phyloP scores from a whole-genome alignment of 208 protist species.

The Naegleria lovaniensis region DNA sequence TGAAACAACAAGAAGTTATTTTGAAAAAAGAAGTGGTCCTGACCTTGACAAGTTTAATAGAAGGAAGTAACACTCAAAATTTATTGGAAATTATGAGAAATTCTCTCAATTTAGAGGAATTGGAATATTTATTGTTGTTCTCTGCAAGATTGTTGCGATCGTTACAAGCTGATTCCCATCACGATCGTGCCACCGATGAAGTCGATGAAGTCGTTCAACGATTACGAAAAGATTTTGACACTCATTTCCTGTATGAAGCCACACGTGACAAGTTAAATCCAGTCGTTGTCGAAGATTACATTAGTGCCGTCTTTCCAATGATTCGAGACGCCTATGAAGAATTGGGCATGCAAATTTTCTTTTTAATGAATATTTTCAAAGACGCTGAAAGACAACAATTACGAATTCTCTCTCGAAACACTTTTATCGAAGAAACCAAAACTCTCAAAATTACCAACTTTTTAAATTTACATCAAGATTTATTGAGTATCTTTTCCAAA shows the following conservation, averaged over 20 bases:
- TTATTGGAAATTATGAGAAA: background rate
- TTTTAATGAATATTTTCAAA: constrained; percentile 5
- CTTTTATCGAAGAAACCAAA: background rate
- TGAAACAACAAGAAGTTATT: background rate
- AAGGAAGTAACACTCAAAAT: background rate
- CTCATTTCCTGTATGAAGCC: background rate
- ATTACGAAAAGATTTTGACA: background rate
- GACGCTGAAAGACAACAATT: background rate
- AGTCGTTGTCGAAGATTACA: background rate
- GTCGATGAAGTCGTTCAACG: background rate
- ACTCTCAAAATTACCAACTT: background rate
- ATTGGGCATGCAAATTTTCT: background rate
- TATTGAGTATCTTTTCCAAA: background rate
- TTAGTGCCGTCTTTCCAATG: background rate
- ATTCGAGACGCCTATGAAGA: background rate
- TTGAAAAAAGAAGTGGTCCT: background rate
- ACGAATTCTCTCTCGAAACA: too few relatives aligned
- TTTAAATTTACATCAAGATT: background rate
- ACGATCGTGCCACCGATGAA: background rate
- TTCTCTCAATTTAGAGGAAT: background rate
- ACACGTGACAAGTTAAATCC: background rate
- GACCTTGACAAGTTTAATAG: background rate
- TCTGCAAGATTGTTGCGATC: background rate
- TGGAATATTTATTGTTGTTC: background rate
- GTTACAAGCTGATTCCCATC: background rate